phyloP scores from a whole-genome alignment of 2,329 filamentous ascomycete genomes.

The Calonectria montana region DNA sequence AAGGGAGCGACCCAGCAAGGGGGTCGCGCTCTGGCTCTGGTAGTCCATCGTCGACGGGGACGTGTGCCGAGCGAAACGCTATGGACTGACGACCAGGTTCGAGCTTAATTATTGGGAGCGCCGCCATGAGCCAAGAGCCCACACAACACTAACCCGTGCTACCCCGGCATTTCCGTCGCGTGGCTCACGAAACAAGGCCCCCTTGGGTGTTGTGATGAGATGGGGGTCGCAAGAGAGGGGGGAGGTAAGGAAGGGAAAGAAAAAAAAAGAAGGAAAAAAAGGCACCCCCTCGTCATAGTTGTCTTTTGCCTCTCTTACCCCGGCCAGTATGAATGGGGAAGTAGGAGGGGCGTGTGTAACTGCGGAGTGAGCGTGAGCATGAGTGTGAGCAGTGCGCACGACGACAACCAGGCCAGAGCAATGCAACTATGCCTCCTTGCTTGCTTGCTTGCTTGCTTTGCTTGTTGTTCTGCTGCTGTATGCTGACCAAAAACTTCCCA shows the following conservation, averaged over 20 bases:
- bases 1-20: constrained; percentile 11
- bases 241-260: not conserved
- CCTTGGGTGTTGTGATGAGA: constrained; percentile 3
- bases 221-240: not conserved
- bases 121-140: constrained; percentile 30
- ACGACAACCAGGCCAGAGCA: constrained; percentile 7
- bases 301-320: not conserved
- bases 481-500: constrained; percentile 20
- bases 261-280: not conserved
- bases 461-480: not conserved
- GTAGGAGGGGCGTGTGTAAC: constrained; percentile 5
- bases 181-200: constrained; percentile 33
- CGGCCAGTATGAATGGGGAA: not conserved
- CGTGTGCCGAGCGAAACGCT: constrained; percentile 40
- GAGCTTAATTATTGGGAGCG: constrained; percentile 46
- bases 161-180: constrained; percentile 44
- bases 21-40: constrained; percentile 10
- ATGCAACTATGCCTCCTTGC: constrained; percentile 19
- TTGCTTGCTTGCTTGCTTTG: not conserved
- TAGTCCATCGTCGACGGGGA: constrained; percentile 35
- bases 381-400: constrained; percentile 6
- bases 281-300: not conserved
- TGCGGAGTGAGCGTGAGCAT: constrained; percentile 6
- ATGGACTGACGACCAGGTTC: constrained; percentile 43
- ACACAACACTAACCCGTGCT: constrained; percentile 29